Base-by-base conservation (phyloP, 257 asterid genomes). In the Leptodermis oblonga region DNA sequence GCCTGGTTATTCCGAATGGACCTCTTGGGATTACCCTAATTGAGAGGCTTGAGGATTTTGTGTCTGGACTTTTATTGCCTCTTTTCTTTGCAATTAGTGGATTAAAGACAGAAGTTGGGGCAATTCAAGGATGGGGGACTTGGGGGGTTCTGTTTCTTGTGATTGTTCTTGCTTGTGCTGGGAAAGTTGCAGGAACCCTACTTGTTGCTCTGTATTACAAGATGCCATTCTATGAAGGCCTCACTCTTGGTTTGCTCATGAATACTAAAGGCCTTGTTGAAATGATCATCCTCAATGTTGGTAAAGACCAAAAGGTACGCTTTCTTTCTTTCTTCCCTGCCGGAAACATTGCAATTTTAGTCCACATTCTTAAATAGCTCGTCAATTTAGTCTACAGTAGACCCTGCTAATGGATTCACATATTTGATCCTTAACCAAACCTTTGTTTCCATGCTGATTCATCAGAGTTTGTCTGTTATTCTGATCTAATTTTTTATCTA, bases 221-320 rank as follows among this genome's bases (percentile, higher is more conserved):
- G 70, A 91, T 91, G 83, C 95, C 97, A 0, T 79, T 91, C 45
- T 62, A 81, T 14, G 99, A 91, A 55, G 98, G 98, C 0, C 84
- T 94, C n/a, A 84, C 97, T 0, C 92, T 94, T 43, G 98, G 98
- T 33, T 70, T 94, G 67, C 92, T 94, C 73, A 89, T 94, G 99
- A 94, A 94, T 67, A 87, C 97, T 52, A 94, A 94, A 71, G 99
- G 98, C 18, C 95, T 94, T 17, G 83, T 91, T 51, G 98, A 94
- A 86, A 91, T 94, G 86, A 94, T 94, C 67, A 91, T 91, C 17
- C 97, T 94, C 73, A 94, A 94, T 22, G 98, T 94, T n/a, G 98
- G 98, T 17, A 92, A 83, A 76, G 99, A 94, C 74, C 98, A 94
- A 51, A 87, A 84, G 88, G 98, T 90, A 80, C 39, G n/a, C n/a